These are phyloP conservation scores for Amphichorda felina DNA, from an alignment of 2,329 filamentous ascomycete genomes.

Conservation along the genomic window DNA sequence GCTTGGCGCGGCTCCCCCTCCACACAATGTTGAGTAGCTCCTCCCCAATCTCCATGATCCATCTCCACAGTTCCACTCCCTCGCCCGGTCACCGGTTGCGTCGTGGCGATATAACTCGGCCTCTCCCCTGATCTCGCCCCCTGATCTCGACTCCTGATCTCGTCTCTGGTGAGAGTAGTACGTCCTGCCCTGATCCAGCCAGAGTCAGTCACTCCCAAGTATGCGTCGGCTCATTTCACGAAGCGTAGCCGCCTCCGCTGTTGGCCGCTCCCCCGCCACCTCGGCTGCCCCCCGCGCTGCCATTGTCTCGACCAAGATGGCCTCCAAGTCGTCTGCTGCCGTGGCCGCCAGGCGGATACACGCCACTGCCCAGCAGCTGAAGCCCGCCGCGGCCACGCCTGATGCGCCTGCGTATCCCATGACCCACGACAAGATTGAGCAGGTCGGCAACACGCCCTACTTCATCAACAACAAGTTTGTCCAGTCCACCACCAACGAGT, in stretches of 20 bases:
- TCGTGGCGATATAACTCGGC: no score
- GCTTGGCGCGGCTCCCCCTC: no score
- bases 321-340: conserved; percentile 9
- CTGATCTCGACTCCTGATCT: no score
- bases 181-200: not conserved
- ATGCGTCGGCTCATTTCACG: conserved; percentile 36
- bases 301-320: conserved; percentile 6
- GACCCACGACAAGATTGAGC: conserved; percentile 57
- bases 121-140: no score
- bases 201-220: conserved; percentile 7
- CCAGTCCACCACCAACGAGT: conserved; percentile 53
- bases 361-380: conserved; percentile 43
- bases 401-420: conserved; percentile 53
- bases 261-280: conserved; percentile 18
- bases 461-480: conserved; percentile 75
- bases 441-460: conserved; percentile 62
- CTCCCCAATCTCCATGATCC: no score
- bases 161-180: no score
- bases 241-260: conserved; percentile 20
- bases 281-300: conserved; percentile 12
- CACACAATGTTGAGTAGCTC: no score
- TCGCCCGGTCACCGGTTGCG: no score
- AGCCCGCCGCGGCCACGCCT: conserved; percentile 35
- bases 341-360: conserved; percentile 41
- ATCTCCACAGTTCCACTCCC: no score